Evolutionary conservation across 2,329 filamentous ascomycete genomes (phyloP), one percentile per base, ranked within the genome.

Genomic region (Colletotrichum somersetense): DNA sequence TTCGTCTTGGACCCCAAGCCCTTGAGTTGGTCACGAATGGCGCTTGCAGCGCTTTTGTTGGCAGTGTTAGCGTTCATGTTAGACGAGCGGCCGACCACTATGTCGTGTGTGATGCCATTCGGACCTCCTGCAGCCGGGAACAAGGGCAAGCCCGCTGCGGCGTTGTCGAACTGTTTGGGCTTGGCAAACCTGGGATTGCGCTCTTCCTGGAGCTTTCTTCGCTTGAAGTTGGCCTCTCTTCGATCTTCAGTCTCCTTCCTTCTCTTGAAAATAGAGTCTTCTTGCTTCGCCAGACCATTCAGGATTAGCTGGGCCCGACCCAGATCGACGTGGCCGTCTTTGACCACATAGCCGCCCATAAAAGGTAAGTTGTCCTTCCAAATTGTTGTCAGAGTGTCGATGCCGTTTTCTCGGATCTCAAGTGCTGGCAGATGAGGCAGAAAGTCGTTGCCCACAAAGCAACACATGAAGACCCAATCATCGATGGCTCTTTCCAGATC

Each of bases 401-500:
- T 99, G 61, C 96, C 96, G 80, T 98, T 95, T 79, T 99, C 96
- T 73, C 96, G 91, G 80, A 99, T 98, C 81, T 98, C 96, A 71
- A 99, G 88, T 77, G 96, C 97, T n/a, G 96, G 96, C 71, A 99
- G 86, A 86, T 99, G 96, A 62, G 96, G 96, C 76, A 99, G 85
- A 84, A 99, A 99, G 85, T 99, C 97, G 82, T 99, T 99, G 76
- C 96, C 96, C 68, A 98, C 96, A 80, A 98, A 98, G 84, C 97
- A 98, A 84, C 96, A 98, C 91, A 98, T 96, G 81, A 98, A 98
- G 18, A 98, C 94, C 96, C 96, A 98, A 80, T 98, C 96, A 81
- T 98, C 96, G 71, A 98, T 89, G 35, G 95, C 95, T 75, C 96
- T 91, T 82, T 99, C 96, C 56, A 99, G 87, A 80, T 99, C 95